These are phyloP conservation scores for Lipomyces yamadae DNA, from an alignment of 805 yeast genomes.

Conservation along the genomic window DNA sequence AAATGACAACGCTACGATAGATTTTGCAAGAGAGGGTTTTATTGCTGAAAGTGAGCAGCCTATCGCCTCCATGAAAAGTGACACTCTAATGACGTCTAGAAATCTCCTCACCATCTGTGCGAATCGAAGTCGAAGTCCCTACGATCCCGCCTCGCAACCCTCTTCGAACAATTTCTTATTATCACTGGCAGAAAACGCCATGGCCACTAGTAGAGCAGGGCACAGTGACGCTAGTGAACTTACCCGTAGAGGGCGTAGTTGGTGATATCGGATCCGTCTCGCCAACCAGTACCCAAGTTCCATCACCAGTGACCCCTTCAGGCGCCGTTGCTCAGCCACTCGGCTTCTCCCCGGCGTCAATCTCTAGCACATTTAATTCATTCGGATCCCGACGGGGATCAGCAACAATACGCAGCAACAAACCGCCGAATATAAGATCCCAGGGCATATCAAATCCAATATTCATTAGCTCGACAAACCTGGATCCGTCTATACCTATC, in stretches of 20 bases:
- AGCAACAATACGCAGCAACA: neutral
- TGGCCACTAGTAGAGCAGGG: neutral
- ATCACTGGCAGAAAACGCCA: neutral
- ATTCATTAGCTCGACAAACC: conserved; percentile 13
- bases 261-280: neutral
- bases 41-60: neutral
- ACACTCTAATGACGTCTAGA: neutral
- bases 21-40: neutral
- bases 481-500: conserved; percentile 9
- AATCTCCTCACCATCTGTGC: neutral
- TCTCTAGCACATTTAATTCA: neutral
- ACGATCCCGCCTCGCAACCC: neutral
- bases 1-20: neutral
- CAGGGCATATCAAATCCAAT: conserved; percentile 12
- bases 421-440: conserved; percentile 3
- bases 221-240: neutral
- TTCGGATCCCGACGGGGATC: conserved; percentile 5
- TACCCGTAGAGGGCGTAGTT: neutral
- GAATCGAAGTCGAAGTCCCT: neutral
- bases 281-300: neutral
- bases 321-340: neutral
- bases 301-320: neutral
- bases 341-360: neutral
- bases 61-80: neutral
- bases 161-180: neutral